phyloP scores from a whole-genome alignment of 2,329 filamentous ascomycete genomes.

The Calycina herbarum region DNA sequence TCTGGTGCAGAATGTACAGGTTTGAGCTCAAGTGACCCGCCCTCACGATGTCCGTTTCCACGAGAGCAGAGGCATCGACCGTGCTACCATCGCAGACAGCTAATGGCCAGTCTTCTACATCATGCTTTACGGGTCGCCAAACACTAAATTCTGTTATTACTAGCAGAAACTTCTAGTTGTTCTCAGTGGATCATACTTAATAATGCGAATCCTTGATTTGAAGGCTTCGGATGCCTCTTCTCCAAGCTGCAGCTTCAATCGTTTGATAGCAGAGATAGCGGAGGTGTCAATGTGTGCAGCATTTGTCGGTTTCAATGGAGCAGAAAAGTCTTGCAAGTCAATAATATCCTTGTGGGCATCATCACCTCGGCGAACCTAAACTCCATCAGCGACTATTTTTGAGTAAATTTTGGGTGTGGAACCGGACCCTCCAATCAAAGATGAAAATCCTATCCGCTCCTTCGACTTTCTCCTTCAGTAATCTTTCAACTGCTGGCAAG shows the following conservation, averaged over 20 bases:
- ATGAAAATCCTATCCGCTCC: conserved; percentile 10
- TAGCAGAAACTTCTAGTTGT: background rate
- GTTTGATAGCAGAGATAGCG: background rate
- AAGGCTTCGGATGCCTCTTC: background rate
- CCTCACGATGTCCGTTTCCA: conserved; percentile 3
- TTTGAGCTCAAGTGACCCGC: background rate
- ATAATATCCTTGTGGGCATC: conserved; percentile 1
- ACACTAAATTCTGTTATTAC: background rate
- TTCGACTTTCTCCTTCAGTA: conserved; percentile 12
- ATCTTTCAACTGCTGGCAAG: conserved; percentile 4
- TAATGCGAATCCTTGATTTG: background rate
- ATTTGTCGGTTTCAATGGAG: background rate
- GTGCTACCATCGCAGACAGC: conserved; percentile 7
- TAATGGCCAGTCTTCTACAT: conserved; percentile 5
- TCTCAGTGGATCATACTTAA: background rate
- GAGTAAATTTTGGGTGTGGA: background rate
- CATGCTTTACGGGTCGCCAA: conserved; percentile 3
- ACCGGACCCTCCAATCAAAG: conserved; percentile 14
- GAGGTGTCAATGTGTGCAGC: background rate
- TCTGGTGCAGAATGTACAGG: background rate
- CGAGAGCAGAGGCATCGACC: conserved; percentile 4
- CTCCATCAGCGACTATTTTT: background rate
- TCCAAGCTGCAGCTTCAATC: background rate
- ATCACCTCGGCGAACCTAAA: background rate
- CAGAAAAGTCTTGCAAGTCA: background rate